These are phyloP conservation scores for Sclerotinia minor DNA, from an alignment of 2,329 filamentous ascomycete species.

Conservation along the genomic window DNA sequence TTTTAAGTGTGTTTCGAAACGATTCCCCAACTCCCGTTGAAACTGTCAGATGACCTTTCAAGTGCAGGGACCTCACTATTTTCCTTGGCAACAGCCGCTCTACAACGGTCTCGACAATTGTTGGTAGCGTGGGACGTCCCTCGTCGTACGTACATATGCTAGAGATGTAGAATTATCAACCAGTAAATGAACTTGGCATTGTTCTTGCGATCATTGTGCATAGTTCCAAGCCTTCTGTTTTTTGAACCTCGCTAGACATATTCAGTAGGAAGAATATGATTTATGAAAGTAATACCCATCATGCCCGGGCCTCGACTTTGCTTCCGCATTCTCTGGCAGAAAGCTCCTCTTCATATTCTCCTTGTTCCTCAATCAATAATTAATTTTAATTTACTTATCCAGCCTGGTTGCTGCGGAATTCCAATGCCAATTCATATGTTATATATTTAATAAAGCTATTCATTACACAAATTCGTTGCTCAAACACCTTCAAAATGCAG, in stretches of 20 bases:
- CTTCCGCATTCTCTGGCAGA: constrained; percentile 13
- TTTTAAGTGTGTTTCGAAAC: constrained; percentile 20
- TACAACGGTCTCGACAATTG: not conserved
- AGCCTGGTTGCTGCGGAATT: constrained; percentile 22
- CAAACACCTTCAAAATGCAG: not conserved
- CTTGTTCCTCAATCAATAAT: constrained; percentile 4
- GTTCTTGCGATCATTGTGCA: constrained; percentile 2
- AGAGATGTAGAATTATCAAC: not conserved
- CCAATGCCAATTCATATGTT: not conserved
- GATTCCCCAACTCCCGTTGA: constrained; percentile 16
- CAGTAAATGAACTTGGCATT: constrained; percentile 19
- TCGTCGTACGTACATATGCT: not conserved
- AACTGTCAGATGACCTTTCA: constrained; percentile 6
- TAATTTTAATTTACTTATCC: not conserved
- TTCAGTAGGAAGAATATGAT: not conserved
- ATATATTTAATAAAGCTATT: constrained; percentile 10
- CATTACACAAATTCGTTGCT: not conserved
- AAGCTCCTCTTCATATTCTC: not conserved
- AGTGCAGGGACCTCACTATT: not conserved
- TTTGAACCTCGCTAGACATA: not conserved
- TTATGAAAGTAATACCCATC: constrained; percentile 19
- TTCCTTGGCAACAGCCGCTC: constrained; percentile 6
- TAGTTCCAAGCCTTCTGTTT: not conserved
- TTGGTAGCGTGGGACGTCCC: constrained; percentile 14
- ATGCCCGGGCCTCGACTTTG: not conserved